Percentiles rank a stretch among this genome's conserved stretches.
Conservation (phyloP, 208 protist species). For the Acanthamoeba rhysodes region DNA sequence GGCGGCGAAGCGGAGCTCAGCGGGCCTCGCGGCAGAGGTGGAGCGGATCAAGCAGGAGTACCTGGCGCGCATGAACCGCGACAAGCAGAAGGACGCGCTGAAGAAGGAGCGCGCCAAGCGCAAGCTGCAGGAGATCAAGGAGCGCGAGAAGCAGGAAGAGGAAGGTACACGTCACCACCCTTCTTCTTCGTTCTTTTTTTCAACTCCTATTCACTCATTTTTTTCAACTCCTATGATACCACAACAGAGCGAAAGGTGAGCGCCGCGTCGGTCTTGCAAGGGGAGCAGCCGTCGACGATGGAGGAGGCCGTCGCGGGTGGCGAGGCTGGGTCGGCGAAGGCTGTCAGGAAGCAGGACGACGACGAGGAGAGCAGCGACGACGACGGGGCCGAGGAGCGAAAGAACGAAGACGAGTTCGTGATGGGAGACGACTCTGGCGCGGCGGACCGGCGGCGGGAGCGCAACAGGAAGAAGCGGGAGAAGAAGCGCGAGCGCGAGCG, state of each 20-base stretch:
- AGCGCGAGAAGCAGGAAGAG: constrained; percentile 25
- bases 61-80: background rate
- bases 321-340: background rate
- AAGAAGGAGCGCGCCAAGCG: constrained; percentile 47
- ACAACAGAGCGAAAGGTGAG: background rate
- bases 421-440: background rate
- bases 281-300: background rate
- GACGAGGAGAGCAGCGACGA: background rate
- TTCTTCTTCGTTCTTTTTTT: background rate
- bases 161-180: background rate
- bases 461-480: constrained; percentile 46
- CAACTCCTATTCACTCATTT: background rate
- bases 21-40: constrained; percentile 11
- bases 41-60: constrained; percentile 69
- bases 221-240: background rate
- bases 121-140: constrained; percentile 46
- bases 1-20: background rate
- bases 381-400: background rate
- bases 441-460: constrained; percentile 2
- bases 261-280: background rate
- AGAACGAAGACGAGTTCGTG: constrained; percentile 16
- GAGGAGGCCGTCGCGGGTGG: background rate
- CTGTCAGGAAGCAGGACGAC: background rate
- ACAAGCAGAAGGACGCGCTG: background rate
- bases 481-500: constrained; percentile 25